Evolutionary conservation across 768 basidiomycete species (phyloP), one percentile per base, ranked within the genome.

Genomic region (Leucocoprinus sp.): DNA sequence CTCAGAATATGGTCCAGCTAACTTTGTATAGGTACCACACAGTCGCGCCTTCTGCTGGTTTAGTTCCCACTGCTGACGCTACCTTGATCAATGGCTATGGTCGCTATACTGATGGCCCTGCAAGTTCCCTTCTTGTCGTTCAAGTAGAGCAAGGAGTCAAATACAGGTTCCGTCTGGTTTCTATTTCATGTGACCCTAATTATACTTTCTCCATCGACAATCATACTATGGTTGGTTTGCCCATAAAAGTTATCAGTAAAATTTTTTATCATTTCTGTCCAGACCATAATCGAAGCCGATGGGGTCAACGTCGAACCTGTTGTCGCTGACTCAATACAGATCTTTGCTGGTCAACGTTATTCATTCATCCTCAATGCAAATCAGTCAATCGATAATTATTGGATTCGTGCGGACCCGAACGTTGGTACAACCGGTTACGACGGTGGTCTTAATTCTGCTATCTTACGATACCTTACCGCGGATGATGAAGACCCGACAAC

Each of bases 331-430:
- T 52, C 59, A 8, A 64, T 76, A 38, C 55, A 65, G 5, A 66
- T 76, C 38, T 71, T 64, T 43, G 60, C 63, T 8, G 76, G 67
- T 1, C 75, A 76, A 50, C 66, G 74, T 5, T 76, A 76, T 43
- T 76, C 75, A 0, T 59, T 75, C 48, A 55, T 76, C 8, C 49
- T 72, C 49, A 51, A 49, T 35, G 53, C 60, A 6, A 54, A 58
- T 42, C 53, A 59, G 29, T 37, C 52, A 1, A 41, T 66, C 24
- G 59, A 54, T 37, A 72, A 70, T 47, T 73, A 72, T 38, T 71
- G 72, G 67, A 64, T 69, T 37, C 68, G 62, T 15, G 66, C 67
- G 2, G n/a, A 57, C 6, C 68, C 70, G 2, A 63, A 66, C 39
- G 9, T 50, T 39, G 43, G 43, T 19, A 27, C 43, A 3, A 45